Conservation (phyloP, 2,329 filamentous ascomycete species). For the Curvularia verruculosa region DNA sequence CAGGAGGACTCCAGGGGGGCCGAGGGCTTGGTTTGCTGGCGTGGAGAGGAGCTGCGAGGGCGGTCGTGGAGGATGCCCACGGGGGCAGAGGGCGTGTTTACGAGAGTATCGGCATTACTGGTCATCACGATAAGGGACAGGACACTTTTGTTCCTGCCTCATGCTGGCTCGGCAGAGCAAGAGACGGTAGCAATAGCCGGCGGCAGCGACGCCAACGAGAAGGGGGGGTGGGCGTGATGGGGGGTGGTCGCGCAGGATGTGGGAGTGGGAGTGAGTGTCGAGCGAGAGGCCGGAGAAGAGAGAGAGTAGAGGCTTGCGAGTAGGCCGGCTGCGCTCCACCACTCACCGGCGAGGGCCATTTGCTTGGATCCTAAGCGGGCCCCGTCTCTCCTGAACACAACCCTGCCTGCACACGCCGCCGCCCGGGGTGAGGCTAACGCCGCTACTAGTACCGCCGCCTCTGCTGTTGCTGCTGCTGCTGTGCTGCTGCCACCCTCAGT, state of each 20-base stretch:
- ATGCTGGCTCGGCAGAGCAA: slow-evolving; percentile 44
- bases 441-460: neutral
- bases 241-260: slow-evolving; percentile 6
- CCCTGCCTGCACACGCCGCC: slow-evolving; percentile 26
- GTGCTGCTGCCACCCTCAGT: neutral
- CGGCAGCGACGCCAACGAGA: slow-evolving; percentile 19
- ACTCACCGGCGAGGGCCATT: slow-evolving; percentile 27
- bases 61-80: slow-evolving; percentile 18
- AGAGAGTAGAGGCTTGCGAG: slow-evolving; percentile 24
- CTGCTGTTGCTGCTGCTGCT: neutral
- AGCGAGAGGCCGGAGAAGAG: slow-evolving; percentile 25
- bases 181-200: slow-evolving; percentile 20
- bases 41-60: slow-evolving; percentile 20
- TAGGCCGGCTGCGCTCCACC: slow-evolving; percentile 21
- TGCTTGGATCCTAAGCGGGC: slow-evolving; percentile 21
- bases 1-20: neutral
- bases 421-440: neutral
- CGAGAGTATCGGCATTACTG: slow-evolving; percentile 47
- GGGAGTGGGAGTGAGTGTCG: slow-evolving; percentile 19
- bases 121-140: slow-evolving; percentile 49
- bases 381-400: slow-evolving; percentile 26
- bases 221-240: slow-evolving; percentile 23
- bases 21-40: slow-evolving; percentile 18
- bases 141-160: slow-evolving; percentile 48
- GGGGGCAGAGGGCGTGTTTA: slow-evolving; percentile 37